These are phyloP conservation scores for Arthroderma sp. DNA, from an alignment of 2,329 filamentous ascomycete genomes.

Conservation along the genomic window DNA sequence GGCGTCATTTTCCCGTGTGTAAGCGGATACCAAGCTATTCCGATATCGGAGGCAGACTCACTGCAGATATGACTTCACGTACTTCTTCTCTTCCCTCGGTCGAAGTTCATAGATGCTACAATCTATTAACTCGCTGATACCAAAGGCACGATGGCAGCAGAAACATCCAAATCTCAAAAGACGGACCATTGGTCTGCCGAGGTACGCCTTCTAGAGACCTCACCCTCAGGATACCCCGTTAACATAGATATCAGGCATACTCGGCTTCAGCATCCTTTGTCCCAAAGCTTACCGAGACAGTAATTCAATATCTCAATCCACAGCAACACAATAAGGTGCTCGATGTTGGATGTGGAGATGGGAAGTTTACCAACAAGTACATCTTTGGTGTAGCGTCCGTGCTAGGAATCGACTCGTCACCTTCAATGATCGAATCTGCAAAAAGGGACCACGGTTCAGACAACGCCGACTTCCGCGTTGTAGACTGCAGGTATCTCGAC, in stretches of 20 bases:
- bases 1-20: too few species aligned
- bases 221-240: too few species aligned
- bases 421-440: slow-evolving; percentile 47
- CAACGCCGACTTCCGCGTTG: slow-evolving; percentile 21
- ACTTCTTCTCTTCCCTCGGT: too few species aligned
- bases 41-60: too few species aligned
- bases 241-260: slow-evolving; percentile 40
- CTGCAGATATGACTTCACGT: too few species aligned
- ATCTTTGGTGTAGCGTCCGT: slow-evolving; percentile 39
- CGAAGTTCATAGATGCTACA: too few species aligned
- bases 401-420: slow-evolving; percentile 48
- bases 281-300: slow-evolving; percentile 48
- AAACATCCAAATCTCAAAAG: too few species aligned
- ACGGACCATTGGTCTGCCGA: slow-evolving; percentile 32
- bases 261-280: slow-evolving; percentile 52
- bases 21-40: too few species aligned
- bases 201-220: slow-evolving; percentile 17
- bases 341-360: slow-evolving; percentile 55
- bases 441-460: slow-evolving; percentile 27
- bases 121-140: neutral
- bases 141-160: slow-evolving; percentile 5
- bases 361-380: slow-evolving; percentile 46
- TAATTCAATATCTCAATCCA: slow-evolving; percentile 48
- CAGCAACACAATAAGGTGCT: slow-evolving; percentile 47
- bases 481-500: slow-evolving; percentile 28